Evolutionary conservation across 257 asterid genomes (phyloP).

Genomic region (Capsicum rhomboideum): DNA sequence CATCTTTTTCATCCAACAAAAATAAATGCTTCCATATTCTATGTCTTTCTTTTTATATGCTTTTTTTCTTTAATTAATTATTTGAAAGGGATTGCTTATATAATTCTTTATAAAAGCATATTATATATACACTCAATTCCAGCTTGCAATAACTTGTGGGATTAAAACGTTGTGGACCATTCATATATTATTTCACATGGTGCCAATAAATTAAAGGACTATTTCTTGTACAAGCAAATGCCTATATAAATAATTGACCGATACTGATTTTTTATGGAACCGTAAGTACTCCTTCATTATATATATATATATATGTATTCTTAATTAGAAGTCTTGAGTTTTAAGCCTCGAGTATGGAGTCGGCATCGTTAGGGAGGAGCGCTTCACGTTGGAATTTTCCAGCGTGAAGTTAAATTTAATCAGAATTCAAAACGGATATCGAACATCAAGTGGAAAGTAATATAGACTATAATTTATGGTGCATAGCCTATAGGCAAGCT

Average conservation of each 20-base stretch:
- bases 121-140: not conserved
- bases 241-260: not conserved
- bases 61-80: not conserved
- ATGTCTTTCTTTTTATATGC: not conserved
- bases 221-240: not conserved
- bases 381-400: no score
- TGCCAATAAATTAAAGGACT: not conserved
- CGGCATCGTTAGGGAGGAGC: not conserved
- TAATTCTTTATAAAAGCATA: not conserved
- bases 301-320: no score
- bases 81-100: not conserved
- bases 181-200: not conserved
- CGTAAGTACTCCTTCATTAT: accelerated
- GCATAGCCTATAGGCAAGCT: no score
- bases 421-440: no score
- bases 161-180: not conserved
- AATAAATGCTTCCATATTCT: not conserved
- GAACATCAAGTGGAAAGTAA: no score
- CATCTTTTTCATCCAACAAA: not conserved
- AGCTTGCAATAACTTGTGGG: not conserved
- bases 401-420: no score
- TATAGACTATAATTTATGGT: no score
- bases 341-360: not conserved
- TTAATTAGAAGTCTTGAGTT: accelerated
- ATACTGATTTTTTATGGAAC: not conserved